A percentile compares a stretch with the other conserved stretches of the same genome.
phyloP scores from a whole-genome alignment of 352 stramenopile genomes.

The Phytophthora hybrid region DNA sequence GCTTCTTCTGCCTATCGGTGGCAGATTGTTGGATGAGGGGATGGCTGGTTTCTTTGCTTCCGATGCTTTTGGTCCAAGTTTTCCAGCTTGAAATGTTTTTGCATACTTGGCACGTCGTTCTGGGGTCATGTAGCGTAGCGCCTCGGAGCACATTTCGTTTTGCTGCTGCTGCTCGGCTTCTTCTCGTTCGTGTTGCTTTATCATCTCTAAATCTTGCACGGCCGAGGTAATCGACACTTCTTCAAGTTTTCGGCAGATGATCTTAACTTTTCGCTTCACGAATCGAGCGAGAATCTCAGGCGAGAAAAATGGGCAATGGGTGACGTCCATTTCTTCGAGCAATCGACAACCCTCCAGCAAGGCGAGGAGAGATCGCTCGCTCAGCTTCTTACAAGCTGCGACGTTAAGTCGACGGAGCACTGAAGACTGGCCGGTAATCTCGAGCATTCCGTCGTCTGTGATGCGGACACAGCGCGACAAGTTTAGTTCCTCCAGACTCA shows the following conservation, averaged over 20 bases:
- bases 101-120: slow-evolving; percentile 38
- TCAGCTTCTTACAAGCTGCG: slow-evolving; percentile 86
- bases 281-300: slow-evolving; percentile 63
- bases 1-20: slow-evolving; percentile 36
- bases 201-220: slow-evolving; percentile 23
- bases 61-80: slow-evolving; percentile 1
- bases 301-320: slow-evolving; percentile 79
- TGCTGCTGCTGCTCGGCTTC: slow-evolving; percentile 28
- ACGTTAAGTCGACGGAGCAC: slow-evolving; percentile 77
- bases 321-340: slow-evolving; percentile 82
- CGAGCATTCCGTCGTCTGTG: slow-evolving; percentile 86
- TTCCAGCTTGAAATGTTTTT: slow-evolving; percentile 25
- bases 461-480: slow-evolving; percentile 77
- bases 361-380: slow-evolving; percentile 55
- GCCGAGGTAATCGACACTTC: slow-evolving; percentile 27
- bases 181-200: slow-evolving; percentile 28
- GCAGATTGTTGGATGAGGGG: slow-evolving; percentile 34
- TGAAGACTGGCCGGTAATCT: slow-evolving; percentile 76
- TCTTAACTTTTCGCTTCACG: slow-evolving; percentile 58
- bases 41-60: slow-evolving; percentile 28
- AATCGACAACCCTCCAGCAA: slow-evolving; percentile 65
- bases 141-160: slow-evolving; percentile 27
- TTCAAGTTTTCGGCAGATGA: slow-evolving; percentile 59
- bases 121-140: slow-evolving; percentile 35
- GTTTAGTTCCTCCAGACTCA: slow-evolving; percentile 85